Conservation (phyloP, 2,329 filamentous ascomycete genomes). For the Pyrenophora teres region DNA sequence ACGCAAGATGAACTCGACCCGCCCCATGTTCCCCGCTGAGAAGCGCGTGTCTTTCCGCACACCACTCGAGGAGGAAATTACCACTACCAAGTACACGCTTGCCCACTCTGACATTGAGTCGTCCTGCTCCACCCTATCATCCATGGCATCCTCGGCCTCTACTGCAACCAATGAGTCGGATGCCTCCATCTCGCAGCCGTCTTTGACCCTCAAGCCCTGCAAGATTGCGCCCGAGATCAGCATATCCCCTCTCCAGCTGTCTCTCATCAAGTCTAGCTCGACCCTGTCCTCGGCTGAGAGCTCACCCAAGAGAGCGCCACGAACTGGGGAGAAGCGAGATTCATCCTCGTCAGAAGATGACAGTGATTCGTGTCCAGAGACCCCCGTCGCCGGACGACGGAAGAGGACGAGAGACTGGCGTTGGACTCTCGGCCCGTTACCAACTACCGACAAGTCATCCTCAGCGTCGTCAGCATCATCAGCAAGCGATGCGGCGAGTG, state of each 20-base stretch:
- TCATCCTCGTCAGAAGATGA: conserved; percentile 52
- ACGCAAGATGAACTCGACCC: conserved; percentile 49
- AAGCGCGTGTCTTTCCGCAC: conserved; percentile 63
- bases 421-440: conserved; percentile 60
- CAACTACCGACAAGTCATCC: conserved; percentile 23
- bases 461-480: conserved; percentile 23
- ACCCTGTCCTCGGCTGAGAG: conserved; percentile 29
- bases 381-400: conserved; percentile 57
- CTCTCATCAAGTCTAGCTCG: conserved; percentile 10
- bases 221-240: conserved; percentile 21
- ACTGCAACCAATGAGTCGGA: conserved; percentile 13
- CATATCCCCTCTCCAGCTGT: conserved; percentile 17
- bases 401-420: conserved; percentile 62
- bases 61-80: conserved; percentile 64
- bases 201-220: conserved; percentile 13
- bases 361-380: conserved; percentile 57
- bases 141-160: conserved; percentile 23
- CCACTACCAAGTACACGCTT: conserved; percentile 59
- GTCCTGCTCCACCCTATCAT: conserved; percentile 43
- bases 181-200: conserved; percentile 22
- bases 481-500: conserved; percentile 28
- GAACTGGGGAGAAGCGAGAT: conserved; percentile 51
- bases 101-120: conserved; percentile 61
- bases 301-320: conserved; percentile 34
- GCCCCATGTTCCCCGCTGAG: conserved; percentile 58